Percentiles rank a stretch among this genome's conserved stretches.
phyloP scores from a whole-genome alignment of 257 asterid genomes.

The Jacaranda mimosifolia region DNA sequence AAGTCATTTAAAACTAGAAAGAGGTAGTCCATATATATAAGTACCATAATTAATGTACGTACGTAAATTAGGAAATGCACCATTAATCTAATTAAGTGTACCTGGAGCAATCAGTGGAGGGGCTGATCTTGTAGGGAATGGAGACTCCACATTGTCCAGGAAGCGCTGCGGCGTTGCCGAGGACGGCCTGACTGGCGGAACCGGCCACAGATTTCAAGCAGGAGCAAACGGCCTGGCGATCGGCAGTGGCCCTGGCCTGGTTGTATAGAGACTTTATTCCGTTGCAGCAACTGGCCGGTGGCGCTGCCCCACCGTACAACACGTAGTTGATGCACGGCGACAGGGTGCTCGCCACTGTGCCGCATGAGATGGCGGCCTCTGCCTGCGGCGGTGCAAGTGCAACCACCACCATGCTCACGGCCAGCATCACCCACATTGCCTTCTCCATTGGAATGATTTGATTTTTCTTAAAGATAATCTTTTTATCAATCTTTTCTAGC shows the following conservation, averaged over 20 bases:
- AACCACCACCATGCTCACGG: constrained; percentile 33
- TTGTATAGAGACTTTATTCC: constrained; percentile 47
- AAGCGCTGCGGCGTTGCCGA: constrained; percentile 50
- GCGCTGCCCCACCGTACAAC: constrained; percentile 34
- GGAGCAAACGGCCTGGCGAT: constrained; percentile 60
- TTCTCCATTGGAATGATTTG: constrained; percentile 43
- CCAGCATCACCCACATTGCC: constrained; percentile 35
- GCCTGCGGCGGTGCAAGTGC: constrained; percentile 37
- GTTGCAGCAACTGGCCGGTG: constrained; percentile 50
- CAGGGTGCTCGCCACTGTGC: constrained; percentile 39
- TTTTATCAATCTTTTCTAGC: not conserved
- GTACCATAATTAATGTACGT: too few species aligned
- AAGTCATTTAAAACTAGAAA: too few species aligned
- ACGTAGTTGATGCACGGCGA: constrained; percentile 58
- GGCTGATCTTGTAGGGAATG: constrained; percentile 64
- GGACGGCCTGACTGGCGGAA: constrained; percentile 32
- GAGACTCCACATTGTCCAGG: constrained; percentile 57
- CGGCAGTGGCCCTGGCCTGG: constrained; percentile 43
- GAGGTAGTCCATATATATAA: too few species aligned
- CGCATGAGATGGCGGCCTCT: constrained; percentile 54
- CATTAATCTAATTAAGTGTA: not conserved
- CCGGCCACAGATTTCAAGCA: constrained; percentile 60
- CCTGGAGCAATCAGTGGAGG: constrained; percentile 57
- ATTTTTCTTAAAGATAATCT: not conserved
- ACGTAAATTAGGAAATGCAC: not conserved